A percentile compares a stretch with the other conserved stretches of the same genome.
These are phyloP conservation scores for Delonix regia DNA, from an alignment of 306 rosid species.

Conservation along the genomic window DNA sequence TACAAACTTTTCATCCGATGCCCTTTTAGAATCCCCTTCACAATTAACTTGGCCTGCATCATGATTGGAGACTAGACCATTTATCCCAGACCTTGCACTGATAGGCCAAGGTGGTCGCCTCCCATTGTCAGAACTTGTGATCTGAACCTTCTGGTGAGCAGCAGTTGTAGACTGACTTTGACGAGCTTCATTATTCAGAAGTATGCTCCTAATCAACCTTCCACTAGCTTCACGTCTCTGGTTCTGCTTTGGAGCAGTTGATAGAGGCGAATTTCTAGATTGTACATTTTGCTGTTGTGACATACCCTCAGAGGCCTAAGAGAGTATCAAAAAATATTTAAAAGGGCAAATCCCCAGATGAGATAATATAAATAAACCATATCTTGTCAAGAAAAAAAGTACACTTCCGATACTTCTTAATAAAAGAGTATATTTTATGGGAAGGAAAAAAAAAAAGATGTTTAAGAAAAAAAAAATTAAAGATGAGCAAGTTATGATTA, in stretches of 20 bases:
- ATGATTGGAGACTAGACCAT: conserved; percentile 51
- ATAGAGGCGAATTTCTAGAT: conserved; percentile 55
- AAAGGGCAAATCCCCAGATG: conserved; percentile 17
- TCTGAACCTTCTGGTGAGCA: conserved; percentile 67
- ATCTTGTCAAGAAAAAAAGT: not conserved
- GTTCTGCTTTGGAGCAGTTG: conserved; percentile 64
- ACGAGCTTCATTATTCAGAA: conserved; percentile 68
- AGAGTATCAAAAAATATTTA: conserved; percentile 17
- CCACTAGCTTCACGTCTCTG: conserved; percentile 82
- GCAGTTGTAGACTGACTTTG: conserved; percentile 58
- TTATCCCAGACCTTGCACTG: conserved; percentile 54
- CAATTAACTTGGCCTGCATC: conserved; percentile 55
- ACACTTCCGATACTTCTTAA: not conserved
- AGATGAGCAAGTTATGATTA: conserved; percentile 5
- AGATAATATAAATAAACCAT: not conserved
- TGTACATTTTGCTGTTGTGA: conserved; percentile 50
- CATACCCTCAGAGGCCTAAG: conserved; percentile 51
- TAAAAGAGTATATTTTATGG: not conserved
- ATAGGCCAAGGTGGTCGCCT: conserved; percentile 59
- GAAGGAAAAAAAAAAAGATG: conserved; percentile 8
- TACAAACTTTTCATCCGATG: conserved; percentile 52
- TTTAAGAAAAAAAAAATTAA: conserved; percentile 14
- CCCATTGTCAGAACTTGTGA: conserved; percentile 63
- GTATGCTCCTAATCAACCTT: conserved; percentile 74
- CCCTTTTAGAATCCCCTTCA: conserved; percentile 68